Evolutionary conservation across 495 filamentous ascomycete genomes (phyloP).

Genomic region (Rhypophila decipiens): DNA sequence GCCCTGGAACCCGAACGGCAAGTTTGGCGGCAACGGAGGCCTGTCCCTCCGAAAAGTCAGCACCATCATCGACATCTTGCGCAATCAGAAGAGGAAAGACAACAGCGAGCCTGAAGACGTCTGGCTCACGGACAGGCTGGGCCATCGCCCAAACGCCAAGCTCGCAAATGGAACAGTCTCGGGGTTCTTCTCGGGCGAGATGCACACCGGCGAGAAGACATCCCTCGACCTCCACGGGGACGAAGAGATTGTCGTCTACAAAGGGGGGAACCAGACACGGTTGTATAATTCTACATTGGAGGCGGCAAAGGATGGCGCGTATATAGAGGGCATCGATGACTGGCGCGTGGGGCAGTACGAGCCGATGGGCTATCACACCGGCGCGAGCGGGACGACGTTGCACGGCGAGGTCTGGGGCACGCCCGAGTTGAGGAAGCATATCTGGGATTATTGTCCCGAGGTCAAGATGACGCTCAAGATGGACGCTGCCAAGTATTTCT

Average conservation of each 20-base stretch:
- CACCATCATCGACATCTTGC: slow-evolving; percentile 40
- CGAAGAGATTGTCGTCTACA: background rate
- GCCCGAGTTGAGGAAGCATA: slow-evolving; percentile 32
- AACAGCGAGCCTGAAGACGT: slow-evolving; percentile 40
- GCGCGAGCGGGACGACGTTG: slow-evolving; percentile 31
- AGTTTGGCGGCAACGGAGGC: slow-evolving; percentile 45
- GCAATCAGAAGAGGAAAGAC: slow-evolving; percentile 31
- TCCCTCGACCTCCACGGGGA: slow-evolving; percentile 3
- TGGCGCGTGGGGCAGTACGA: slow-evolving; percentile 42
- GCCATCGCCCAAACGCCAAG: slow-evolving; percentile 30
- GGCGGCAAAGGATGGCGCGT: slow-evolving; percentile 20
- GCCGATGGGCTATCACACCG: slow-evolving; percentile 51
- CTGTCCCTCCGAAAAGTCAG: slow-evolving; percentile 41
- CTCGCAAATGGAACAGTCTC: slow-evolving; percentile 40
- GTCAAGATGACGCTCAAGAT: slow-evolving; percentile 47
- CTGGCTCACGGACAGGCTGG: slow-evolving; percentile 43
- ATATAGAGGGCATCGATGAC: slow-evolving; percentile 32
- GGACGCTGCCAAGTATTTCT: slow-evolving; percentile 38
- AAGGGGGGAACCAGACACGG: background rate
- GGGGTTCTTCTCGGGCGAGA: slow-evolving; percentile 40
- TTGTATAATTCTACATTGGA: slow-evolving; percentile 8
- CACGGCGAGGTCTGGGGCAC: slow-evolving; percentile 36
- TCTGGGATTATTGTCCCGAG: slow-evolving; percentile 48
- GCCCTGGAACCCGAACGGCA: slow-evolving; percentile 37
- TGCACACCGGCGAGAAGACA: slow-evolving; percentile 19